These are phyloP conservation scores for Xanthoconium stramineum DNA, from an alignment of 768 basidiomycete species.

Conservation along the genomic window DNA sequence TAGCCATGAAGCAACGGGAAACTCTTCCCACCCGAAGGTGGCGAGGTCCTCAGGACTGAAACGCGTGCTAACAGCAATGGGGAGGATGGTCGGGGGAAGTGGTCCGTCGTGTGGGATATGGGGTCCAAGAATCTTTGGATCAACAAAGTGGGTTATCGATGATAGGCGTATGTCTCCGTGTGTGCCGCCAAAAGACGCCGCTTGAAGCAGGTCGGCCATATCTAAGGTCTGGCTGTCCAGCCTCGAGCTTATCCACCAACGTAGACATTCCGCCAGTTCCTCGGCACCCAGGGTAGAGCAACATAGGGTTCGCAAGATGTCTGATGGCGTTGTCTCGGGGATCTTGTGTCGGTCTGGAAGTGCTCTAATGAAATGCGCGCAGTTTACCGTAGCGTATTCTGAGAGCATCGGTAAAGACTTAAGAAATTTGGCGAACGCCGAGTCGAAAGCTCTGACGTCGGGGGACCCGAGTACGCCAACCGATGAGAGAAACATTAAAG, in stretches of 20 bases:
- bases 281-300: constrained; percentile 58
- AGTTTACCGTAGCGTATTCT: constrained; percentile 47
- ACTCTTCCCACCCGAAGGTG: constrained; percentile 73
- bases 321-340: constrained; percentile 68
- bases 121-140: constrained; percentile 47
- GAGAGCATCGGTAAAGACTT: constrained; percentile 72
- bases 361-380: constrained; percentile 52
- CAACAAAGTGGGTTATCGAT: constrained; percentile 63
- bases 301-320: constrained; percentile 73
- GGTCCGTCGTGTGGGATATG: constrained; percentile 74
- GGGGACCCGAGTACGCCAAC: constrained; percentile 63
- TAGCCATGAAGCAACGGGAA: constrained; percentile 71
- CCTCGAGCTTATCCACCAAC: constrained; percentile 65
- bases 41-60: constrained; percentile 49
- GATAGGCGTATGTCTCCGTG: constrained; percentile 58
- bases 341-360: constrained; percentile 63
- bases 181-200: constrained; percentile 52
- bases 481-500: constrained; percentile 72
- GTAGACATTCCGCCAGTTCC: constrained; percentile 74
- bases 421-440: constrained; percentile 66
- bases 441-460: constrained; percentile 69
- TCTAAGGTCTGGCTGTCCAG: not conserved
- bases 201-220: constrained; percentile 59
- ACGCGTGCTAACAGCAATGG: constrained; percentile 46
- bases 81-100: constrained; percentile 58